A percentile compares a stretch with the other conserved stretches of the same genome.
Conservation (phyloP, 768 basidiomycete genomes). For the Lentinula raphanica region DNA sequence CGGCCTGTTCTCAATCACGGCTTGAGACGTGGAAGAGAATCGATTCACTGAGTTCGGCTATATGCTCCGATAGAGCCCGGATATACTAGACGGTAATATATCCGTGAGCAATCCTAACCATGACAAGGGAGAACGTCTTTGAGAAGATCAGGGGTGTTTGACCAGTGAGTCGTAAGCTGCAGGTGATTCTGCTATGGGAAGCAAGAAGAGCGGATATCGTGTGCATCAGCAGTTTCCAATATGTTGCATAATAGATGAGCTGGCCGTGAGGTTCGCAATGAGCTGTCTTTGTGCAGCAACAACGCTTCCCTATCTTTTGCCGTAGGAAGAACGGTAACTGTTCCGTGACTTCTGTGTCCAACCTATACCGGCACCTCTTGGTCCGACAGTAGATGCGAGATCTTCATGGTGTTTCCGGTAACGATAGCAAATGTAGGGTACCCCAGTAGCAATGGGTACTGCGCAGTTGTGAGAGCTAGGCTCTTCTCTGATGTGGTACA, state of each 20-base stretch:
- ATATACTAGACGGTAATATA: slow-evolving; percentile 48
- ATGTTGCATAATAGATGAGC: slow-evolving; percentile 12
- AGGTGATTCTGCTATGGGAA: slow-evolving; percentile 38
- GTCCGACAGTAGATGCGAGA: slow-evolving; percentile 34
- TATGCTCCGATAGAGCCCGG: slow-evolving; percentile 39
- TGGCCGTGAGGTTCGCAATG: background rate
- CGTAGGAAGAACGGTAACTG: too few species aligned
- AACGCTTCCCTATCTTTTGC: background rate
- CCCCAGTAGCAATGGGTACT: slow-evolving; percentile 21
- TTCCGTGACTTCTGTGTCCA: background rate
- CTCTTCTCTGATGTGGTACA: slow-evolving; percentile 37
- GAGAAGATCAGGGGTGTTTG: slow-evolving; percentile 40
- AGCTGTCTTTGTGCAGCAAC: background rate
- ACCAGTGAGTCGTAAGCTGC: slow-evolving; percentile 47
- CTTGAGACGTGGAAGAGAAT: slow-evolving; percentile 36
- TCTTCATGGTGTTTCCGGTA: too few species aligned
- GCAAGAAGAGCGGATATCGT: slow-evolving; percentile 39
- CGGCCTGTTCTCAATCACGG: slow-evolving; percentile 31
- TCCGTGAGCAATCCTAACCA: slow-evolving; percentile 47
- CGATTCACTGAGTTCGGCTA: slow-evolving; percentile 46
- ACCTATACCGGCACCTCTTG: slow-evolving; percentile 49
- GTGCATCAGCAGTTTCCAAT: slow-evolving; percentile 36
- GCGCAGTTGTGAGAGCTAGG: slow-evolving; percentile 35
- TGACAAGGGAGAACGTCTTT: slow-evolving; percentile 42
- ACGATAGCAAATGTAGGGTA: too few species aligned